phyloP scores from a whole-genome alignment of 768 basidiomycete genomes.

The Xerocomellus amylosporus region DNA sequence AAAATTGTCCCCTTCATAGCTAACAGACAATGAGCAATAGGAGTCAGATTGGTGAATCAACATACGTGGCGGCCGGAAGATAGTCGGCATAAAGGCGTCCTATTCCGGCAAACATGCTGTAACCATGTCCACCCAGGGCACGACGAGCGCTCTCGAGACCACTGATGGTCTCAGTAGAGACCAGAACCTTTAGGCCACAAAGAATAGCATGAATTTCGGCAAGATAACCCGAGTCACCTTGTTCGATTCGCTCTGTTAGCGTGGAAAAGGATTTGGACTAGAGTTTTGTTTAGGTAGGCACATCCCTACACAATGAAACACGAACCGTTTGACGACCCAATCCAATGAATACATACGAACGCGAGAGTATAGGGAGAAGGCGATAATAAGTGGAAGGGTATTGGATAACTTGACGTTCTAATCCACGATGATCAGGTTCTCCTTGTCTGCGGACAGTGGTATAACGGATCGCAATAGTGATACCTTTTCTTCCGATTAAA shows the following conservation, averaged over 20 bases:
- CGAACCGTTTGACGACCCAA: conserved; percentile 60
- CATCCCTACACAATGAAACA: neutral
- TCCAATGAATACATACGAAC: conserved; percentile 65
- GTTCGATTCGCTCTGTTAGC: conserved; percentile 47
- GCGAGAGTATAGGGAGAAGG: conserved; percentile 65
- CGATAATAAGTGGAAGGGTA: conserved; percentile 76
- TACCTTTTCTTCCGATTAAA: conserved; percentile 43
- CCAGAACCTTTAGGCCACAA: conserved; percentile 65
- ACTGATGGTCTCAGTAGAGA: conserved; percentile 47
- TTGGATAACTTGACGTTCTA: conserved; percentile 65
- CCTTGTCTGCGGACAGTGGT: conserved; percentile 72
- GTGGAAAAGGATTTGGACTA: conserved; percentile 51
- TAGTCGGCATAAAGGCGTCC: conserved; percentile 64
- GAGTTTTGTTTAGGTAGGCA: neutral
- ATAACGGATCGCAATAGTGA: conserved; percentile 62
- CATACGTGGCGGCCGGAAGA: conserved; percentile 62
- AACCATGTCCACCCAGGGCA: conserved; percentile 77
- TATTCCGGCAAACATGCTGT: conserved; percentile 64
- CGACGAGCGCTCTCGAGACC: conserved; percentile 66
- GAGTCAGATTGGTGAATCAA: conserved; percentile 1
- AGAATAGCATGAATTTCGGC: conserved; percentile 70
- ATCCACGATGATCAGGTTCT: conserved; percentile 43
- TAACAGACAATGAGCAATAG: conserved; percentile 21
- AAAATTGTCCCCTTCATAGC: conserved; percentile 79
- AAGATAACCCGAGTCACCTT: conserved; percentile 60